A percentile compares a stretch with the other conserved stretches of the same genome.
These are phyloP conservation scores for Heterobasidion annosum DNA, from an alignment of 1,284 basidiomycete genomes.

Conservation along the genomic window DNA sequence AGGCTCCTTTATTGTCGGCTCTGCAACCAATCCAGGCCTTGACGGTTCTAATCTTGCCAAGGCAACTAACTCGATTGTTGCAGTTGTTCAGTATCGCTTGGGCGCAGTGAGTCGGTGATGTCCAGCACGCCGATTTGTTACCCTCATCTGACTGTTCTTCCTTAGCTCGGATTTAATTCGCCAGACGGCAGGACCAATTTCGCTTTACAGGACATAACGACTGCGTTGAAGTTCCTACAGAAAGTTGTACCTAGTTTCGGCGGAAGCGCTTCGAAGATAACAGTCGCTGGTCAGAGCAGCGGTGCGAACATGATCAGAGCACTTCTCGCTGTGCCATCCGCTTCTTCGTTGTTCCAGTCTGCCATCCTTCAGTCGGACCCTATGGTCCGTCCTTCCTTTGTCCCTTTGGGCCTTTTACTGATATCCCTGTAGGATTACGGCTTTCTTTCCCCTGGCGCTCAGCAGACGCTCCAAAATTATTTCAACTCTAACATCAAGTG, in stretches of 20 bases:
- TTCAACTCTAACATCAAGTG: conserved; percentile 48
- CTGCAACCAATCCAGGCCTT: conserved; percentile 63
- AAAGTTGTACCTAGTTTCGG: conserved; percentile 60
- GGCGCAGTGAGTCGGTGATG: conserved; percentile 48
- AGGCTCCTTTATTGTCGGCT: conserved; percentile 72
- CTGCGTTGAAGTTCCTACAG: conserved; percentile 59
- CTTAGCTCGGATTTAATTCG: conserved; percentile 67
- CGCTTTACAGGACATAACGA: conserved; percentile 62
- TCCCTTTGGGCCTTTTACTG: not conserved
- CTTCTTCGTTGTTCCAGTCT: conserved; percentile 55
- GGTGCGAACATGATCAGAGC: conserved; percentile 79
- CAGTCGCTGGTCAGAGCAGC: conserved; percentile 81
- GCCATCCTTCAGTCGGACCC: conserved; percentile 82
- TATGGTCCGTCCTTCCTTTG: conserved; percentile 42
- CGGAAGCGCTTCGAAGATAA: conserved; percentile 57
- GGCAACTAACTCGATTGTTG: conserved; percentile 73
- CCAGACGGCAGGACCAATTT: conserved; percentile 64
- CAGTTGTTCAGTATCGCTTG: conserved; percentile 78
- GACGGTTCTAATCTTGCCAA: conserved; percentile 72
- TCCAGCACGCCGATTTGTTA: not conserved
- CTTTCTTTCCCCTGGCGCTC: conserved; percentile 49
- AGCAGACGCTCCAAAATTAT: conserved; percentile 40
- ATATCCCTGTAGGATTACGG: conserved; percentile 53
- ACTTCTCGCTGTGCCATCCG: conserved; percentile 59
- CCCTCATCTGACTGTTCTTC: not conserved